These are phyloP conservation scores for Linum usitatissimum DNA, from an alignment of 345 rosid species.

Conservation along the genomic window DNA sequence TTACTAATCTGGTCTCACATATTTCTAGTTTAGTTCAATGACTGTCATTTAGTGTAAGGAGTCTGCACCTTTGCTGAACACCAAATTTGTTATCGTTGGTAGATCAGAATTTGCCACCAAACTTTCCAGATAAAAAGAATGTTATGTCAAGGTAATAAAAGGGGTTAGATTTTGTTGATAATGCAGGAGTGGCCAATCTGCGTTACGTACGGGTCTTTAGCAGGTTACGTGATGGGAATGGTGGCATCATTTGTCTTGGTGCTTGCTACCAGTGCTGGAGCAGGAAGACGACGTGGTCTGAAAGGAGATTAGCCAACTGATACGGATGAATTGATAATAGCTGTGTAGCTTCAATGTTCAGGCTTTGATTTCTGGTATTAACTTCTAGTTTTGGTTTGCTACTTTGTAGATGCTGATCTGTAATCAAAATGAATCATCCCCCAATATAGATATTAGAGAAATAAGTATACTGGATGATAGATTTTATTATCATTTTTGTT, in stretches of 20 bases:
- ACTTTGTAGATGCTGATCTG: too few species aligned
- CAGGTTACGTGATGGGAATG: slow-evolving; percentile 46
- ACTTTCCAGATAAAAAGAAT: neutral
- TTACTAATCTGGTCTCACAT: neutral
- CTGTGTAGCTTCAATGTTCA: too few species aligned
- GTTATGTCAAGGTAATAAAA: neutral
- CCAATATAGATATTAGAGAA: too few species aligned
- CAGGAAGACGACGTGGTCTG: slow-evolving; percentile 5
- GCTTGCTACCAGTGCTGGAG: neutral
- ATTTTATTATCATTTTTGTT: too few species aligned
- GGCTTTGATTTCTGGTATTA: too few species aligned
- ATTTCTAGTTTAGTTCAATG: neutral
- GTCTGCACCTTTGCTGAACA: too few species aligned
- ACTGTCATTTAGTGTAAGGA: too few species aligned
- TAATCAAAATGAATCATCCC: too few species aligned
- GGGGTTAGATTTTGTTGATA: neutral
- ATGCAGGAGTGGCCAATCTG: slow-evolving; percentile 84
- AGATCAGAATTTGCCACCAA: too few species aligned
- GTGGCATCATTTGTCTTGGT: slow-evolving; percentile 18
- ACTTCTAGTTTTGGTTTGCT: too few species aligned
- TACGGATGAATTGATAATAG: too few species aligned
- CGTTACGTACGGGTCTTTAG: slow-evolving; percentile 64
- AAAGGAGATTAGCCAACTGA: slow-evolving; percentile 11
- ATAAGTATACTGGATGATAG: too few species aligned
- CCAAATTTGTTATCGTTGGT: neutral